Base-by-base conservation (phyloP, 1,139 yeast genomes). In the Lodderomyces margitis region DNA sequence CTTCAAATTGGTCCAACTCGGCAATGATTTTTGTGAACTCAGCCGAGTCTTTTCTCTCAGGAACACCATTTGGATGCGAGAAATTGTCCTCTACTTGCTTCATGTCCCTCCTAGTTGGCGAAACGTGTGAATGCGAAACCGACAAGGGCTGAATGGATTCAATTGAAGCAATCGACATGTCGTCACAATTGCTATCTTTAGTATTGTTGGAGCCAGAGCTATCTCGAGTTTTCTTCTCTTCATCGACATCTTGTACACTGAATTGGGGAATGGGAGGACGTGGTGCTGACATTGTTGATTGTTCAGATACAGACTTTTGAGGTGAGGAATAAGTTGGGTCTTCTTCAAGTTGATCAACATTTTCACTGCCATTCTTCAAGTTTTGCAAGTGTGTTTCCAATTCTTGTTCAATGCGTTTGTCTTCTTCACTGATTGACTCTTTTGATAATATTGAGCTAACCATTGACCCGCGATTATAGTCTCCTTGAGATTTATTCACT, bases 391-490 rank as follows among this genome's bases (percentile, higher is more conserved):
- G 76, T 40, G 70, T 60, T 47, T 70, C 66, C 42, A 72, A 58
- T 45, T 70, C 75, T 43, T 54, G 52, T 40, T 70, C 74, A 3
- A 66, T 64, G 38, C 62, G 72, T 20, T 58, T 64, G 16, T 61
- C 66, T 15, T 66, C 67, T n/a, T 62, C 59, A 44, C 58, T 55
- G 25, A 51, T 36, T 2, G 42, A 40, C n/a, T 39, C 47, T 47
- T 68, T 70, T 11, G 75, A 68, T 14, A 71, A 57, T 39, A 71
- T 67, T 0, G 76, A 71, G 47, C 75, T 69, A 5, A 70, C 72
- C 62, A 68, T 71, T 9, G 76, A 70, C 20, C 32, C 32, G 16
- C 32, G 32, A 15, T 28, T 28, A 12, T 28, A 28, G 16, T 28
- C 32, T 2, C 16, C 32, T n/a, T n/a, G n/a, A 15, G 32, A 28